Evolutionary conservation across 2,329 filamentous ascomycete genomes (phyloP).

Genomic region (Falciphora oryzae): DNA sequence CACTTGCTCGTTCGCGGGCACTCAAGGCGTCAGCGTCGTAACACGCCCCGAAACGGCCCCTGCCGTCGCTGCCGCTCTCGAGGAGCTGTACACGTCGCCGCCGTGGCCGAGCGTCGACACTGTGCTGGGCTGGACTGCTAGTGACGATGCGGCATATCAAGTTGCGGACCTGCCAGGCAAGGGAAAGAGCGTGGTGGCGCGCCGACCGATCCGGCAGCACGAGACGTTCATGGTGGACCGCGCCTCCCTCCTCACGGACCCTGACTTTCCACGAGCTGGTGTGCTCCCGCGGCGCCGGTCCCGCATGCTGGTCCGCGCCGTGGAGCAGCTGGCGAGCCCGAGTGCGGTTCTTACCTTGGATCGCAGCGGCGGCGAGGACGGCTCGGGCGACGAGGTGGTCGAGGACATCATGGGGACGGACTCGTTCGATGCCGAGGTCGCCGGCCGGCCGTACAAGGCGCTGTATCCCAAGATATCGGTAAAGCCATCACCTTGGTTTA

Average conservation of each 20-base stretch:
- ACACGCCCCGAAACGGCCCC: conserved; percentile 23
- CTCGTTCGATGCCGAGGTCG: conserved; percentile 21
- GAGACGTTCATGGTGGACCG: conserved; percentile 26
- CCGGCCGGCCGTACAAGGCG: conserved; percentile 10
- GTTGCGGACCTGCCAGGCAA: conserved; percentile 24
- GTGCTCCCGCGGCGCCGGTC: conserved; percentile 20
- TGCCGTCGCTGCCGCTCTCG: conserved; percentile 19
- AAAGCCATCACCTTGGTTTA: background rate
- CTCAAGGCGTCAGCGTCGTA: conserved; percentile 25
- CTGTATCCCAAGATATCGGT: conserved; percentile 12
- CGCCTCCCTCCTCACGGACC: conserved; percentile 22
- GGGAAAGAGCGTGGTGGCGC: conserved; percentile 24
- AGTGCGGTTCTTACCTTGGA: conserved; percentile 21
- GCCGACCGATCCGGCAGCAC: conserved; percentile 20
- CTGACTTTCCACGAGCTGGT: conserved; percentile 20
- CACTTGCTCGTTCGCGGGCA: conserved; percentile 15
- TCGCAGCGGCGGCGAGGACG: conserved; percentile 16
- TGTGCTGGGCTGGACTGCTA: conserved; percentile 4
- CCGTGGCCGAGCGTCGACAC: conserved; percentile 10
- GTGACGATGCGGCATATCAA: conserved; percentile 15
- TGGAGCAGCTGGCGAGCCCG: conserved; percentile 22
- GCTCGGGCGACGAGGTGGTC: conserved; percentile 18
- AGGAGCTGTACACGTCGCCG: conserved; percentile 17
- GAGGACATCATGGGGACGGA: conserved; percentile 26
- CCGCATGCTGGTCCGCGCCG: conserved; percentile 21